Conservation (phyloP, 805 yeast genomes). For the Wickerhamiella slavikovae region DNA sequence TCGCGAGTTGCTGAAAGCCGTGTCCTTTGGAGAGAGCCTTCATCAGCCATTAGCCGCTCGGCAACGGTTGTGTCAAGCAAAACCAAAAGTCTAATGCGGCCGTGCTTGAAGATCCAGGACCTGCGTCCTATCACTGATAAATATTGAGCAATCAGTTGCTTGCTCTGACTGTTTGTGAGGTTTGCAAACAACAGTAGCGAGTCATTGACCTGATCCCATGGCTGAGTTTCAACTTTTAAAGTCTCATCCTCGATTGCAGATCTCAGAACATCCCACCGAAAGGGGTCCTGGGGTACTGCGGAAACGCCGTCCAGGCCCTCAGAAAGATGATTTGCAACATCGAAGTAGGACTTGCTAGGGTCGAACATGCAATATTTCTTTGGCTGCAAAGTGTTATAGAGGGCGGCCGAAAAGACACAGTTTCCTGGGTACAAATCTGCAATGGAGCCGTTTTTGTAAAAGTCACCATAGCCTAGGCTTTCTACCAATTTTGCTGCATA, state of each 20-base stretch:
- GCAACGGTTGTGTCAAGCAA: conserved; percentile 46
- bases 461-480: conserved; percentile 23
- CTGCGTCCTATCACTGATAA: conserved; percentile 41
- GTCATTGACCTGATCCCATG: conserved; percentile 27
- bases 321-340: conserved; percentile 8
- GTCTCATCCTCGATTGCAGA: conserved; percentile 25
- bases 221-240: conserved; percentile 21
- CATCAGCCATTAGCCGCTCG: conserved; percentile 36
- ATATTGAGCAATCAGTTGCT: conserved; percentile 57
- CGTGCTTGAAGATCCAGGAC: conserved; percentile 57
- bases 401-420: conserved; percentile 37
- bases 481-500: conserved; percentile 23
- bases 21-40: conserved; percentile 31
- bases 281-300: conserved; percentile 31
- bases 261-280: conserved; percentile 42
- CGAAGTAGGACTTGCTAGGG: conserved; percentile 18
- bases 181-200: conserved; percentile 39
- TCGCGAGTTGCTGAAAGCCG: conserved; percentile 47
- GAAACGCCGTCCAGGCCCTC: conserved; percentile 14
- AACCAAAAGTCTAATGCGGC: conserved; percentile 54
- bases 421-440: conserved; percentile 21
- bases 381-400: conserved; percentile 45
- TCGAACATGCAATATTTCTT: conserved; percentile 44
- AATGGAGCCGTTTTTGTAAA: conserved; percentile 16
- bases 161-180: conserved; percentile 35